Conservation (phyloP, 2,329 filamentous ascomycete genomes). For the Chaetomium strumarium region DNA sequence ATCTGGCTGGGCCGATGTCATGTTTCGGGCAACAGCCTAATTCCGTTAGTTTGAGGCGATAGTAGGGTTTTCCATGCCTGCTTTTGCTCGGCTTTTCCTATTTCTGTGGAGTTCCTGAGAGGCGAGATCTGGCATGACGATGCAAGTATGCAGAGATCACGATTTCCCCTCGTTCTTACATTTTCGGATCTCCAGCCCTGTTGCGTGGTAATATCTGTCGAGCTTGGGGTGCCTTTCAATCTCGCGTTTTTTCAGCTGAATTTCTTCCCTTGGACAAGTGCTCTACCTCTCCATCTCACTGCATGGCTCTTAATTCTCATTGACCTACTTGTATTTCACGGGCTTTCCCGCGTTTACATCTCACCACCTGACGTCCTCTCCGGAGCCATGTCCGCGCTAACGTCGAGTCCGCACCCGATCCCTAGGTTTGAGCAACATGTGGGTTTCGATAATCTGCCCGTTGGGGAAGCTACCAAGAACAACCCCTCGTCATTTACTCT, state of each 20-base stretch:
- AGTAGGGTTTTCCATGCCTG: conserved; percentile 5
- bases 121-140: conserved; percentile 8
- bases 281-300: too few species aligned
- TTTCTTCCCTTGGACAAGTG: too few species aligned
- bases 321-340: neutral
- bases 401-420: conserved; percentile 29
- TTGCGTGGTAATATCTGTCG: too few species aligned
- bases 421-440: conserved; percentile 55
- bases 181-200: too few species aligned
- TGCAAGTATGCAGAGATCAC: conserved; percentile 12
- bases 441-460: conserved; percentile 54
- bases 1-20: conserved; percentile 21
- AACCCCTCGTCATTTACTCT: conserved; percentile 68
- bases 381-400: conserved; percentile 40
- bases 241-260: too few species aligned
- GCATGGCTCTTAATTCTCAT: neutral
- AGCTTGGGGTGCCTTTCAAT: too few species aligned
- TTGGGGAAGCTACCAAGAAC: conserved; percentile 53
- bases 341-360: neutral
- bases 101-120: conserved; percentile 11
- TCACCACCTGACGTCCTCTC: neutral
- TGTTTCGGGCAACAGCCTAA: conserved; percentile 8
- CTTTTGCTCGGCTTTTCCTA: conserved; percentile 1
- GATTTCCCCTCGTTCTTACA: neutral
- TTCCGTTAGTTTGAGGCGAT: conserved; percentile 2